Base-by-base conservation (phyloP, 805 yeast species). In the Metschnikowia lunata region DNA sequence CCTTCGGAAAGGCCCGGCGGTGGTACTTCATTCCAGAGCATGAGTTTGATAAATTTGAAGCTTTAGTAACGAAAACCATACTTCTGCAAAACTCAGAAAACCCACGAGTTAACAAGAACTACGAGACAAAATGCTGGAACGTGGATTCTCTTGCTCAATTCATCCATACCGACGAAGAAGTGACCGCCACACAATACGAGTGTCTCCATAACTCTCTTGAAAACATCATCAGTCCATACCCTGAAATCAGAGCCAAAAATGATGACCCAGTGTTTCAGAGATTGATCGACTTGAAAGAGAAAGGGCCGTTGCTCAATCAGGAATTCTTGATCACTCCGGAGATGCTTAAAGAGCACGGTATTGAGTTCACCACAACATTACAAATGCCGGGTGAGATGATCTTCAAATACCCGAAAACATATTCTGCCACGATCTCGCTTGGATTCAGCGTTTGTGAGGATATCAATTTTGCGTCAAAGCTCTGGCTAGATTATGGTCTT, bases 21-120 rank as follows among this genome's bases (percentile, higher is more conserved):
- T 81, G 88, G 86, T 82, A 79, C 48, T 72, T 81, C 43, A 70
- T 84, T n/a, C 76, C 83, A 0, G 83, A 82, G 12, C 65, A 67
- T 53, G 78, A 78, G 40, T 72, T 72, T 42, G 71, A 60, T 2
- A 74, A 72, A 44, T 82, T 76, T 55, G 87, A 83, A 54, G 40
- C 47, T 2, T 56, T 78, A 12, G 34, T 74, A 2, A 40, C 43
- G 14, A 61, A 62, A 32, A 40, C 57, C 1, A 55, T 56, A 26
- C 28, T 40, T 18, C 26, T 30, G 2, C 45, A 46, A 11, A 32
- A 41, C 27, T 32, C 33, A 4, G 37, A 38, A 26, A 39, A 37
- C 13, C 34, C 38, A 8, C 45, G 52, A 14, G 45, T 57, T 7
- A 53, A 60, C 37, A 37, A 58, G 12, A 60, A 62, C 46, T 43